These are phyloP conservation scores for Sicyos edulis DNA, from an alignment of 306 rosid genomes.

Conservation along the genomic window DNA sequence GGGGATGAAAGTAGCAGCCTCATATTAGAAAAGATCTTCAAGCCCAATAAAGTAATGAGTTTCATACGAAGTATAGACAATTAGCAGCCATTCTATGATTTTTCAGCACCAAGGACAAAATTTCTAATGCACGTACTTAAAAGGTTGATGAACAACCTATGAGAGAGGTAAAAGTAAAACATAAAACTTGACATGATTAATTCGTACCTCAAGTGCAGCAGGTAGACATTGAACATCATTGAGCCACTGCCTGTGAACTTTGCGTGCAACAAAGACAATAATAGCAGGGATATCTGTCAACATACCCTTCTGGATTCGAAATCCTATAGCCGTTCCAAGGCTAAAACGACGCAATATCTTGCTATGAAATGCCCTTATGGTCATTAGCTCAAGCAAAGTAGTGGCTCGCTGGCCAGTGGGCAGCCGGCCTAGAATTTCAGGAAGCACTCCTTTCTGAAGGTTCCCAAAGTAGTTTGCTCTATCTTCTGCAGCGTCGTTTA, in stretches of 20 bases:
- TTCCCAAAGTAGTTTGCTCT: conserved; percentile 88
- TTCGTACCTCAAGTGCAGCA: conserved; percentile 89
- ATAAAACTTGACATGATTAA: no score
- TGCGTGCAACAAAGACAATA: conserved; percentile 92
- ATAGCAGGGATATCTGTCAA: conserved; percentile 93
- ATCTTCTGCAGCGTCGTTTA: conserved; percentile 82
- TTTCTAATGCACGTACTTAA: no score
- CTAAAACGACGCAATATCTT: conserved; percentile 79
- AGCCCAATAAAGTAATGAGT: background rate
- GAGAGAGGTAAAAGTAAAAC: no score
- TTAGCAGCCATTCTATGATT: background rate
- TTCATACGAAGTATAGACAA: background rate
- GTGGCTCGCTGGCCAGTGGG: conserved; percentile 96
- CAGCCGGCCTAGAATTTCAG: conserved; percentile 78
- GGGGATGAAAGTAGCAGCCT: background rate
- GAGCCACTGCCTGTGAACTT: conserved; percentile 97
- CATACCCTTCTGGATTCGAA: conserved; percentile 81
- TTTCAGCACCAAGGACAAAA: background rate
- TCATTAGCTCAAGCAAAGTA: conserved; percentile 95
- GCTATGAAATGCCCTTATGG: conserved; percentile 98
- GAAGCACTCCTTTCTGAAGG: conserved; percentile 92
- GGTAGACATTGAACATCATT: conserved; percentile 71
- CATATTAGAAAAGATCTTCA: conserved; percentile 10
- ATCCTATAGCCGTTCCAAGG: conserved; percentile 97
- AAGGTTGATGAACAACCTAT: no score